phyloP scores from a whole-genome alignment of 768 basidiomycete species.

The Leucosporidium yakuticum region DNA sequence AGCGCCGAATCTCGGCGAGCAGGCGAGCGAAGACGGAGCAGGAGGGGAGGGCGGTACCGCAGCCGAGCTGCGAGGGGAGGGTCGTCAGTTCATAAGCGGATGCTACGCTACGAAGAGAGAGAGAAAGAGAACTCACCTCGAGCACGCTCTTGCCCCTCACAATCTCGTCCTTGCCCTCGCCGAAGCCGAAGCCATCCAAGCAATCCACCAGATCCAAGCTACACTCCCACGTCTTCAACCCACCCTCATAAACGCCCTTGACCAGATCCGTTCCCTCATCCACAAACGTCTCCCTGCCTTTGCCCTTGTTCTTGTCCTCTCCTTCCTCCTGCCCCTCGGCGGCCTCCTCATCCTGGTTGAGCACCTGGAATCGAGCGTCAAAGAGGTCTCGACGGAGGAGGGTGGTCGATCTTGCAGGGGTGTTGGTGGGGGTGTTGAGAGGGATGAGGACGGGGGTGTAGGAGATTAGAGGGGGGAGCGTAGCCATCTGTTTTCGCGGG shows the following conservation, averaged over 20 bases:
- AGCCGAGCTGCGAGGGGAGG: constrained; percentile 61
- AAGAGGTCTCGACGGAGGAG: constrained; percentile 81
- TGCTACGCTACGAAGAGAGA: too few relatives aligned
- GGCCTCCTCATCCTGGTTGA: constrained; percentile 52
- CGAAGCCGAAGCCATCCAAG: constrained; percentile 38
- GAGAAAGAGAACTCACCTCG: constrained; percentile 55
- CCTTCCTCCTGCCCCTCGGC: constrained; percentile 26
- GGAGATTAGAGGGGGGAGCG: constrained; percentile 67
- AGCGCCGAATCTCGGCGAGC: constrained; percentile 36
- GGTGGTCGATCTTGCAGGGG: constrained; percentile 22
- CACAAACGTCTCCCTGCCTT: constrained; percentile 53
- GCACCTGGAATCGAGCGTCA: constrained; percentile 91
- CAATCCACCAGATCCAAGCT: constrained; percentile 76
- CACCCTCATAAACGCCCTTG: constrained; percentile 89
- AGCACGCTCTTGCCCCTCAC: constrained; percentile 56
- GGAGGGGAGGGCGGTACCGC: constrained; percentile 83
- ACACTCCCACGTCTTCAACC: constrained; percentile 97
- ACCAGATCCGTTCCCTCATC: constrained; percentile 84
- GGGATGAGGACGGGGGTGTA: constrained; percentile 66
- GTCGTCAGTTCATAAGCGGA: background rate
- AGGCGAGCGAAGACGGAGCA: constrained; percentile 63
- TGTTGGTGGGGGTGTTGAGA: constrained; percentile 41
- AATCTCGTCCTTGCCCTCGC: constrained; percentile 28
- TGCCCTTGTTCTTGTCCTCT: constrained; percentile 22
- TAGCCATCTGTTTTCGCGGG: constrained; percentile 54